Evolutionary conservation across 768 basidiomycete species (phyloP).

Genomic region (Suillus decipiens): DNA sequence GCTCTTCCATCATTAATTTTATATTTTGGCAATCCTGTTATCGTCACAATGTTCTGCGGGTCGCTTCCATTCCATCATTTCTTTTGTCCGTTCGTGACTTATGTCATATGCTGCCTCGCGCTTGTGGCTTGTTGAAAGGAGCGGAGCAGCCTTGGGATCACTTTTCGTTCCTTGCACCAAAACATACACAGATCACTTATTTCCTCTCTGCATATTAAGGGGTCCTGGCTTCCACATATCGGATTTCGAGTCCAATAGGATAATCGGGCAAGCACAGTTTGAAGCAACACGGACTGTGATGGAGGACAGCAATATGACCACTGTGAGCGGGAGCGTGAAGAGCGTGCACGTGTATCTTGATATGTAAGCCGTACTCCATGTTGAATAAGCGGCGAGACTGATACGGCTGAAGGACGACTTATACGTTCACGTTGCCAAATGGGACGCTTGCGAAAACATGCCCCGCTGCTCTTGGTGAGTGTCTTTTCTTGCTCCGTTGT

Average conservation of each 20-base stretch:
- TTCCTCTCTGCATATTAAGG: slow-evolving; percentile 33
- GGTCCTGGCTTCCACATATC: slow-evolving; percentile 77
- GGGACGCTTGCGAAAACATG: slow-evolving; percentile 71
- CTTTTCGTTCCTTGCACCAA: background rate
- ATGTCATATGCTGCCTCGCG: background rate
- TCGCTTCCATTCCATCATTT: background rate
- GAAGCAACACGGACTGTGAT: slow-evolving; percentile 67
- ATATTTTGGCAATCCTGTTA: background rate
- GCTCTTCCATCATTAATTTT: background rate
- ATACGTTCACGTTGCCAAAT: slow-evolving; percentile 63
- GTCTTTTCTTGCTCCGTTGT: background rate
- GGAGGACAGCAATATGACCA: slow-evolving; percentile 43
- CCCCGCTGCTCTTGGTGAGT: slow-evolving; percentile 74
- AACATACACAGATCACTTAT: background rate
- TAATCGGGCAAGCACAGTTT: slow-evolving; percentile 73
- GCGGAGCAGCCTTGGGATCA: background rate
- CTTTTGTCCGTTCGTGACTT: background rate
- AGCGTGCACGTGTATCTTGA: slow-evolving; percentile 71
- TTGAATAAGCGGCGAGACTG: background rate
- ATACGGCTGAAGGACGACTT: slow-evolving; percentile 50
- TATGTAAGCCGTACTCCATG: slow-evolving; percentile 51
- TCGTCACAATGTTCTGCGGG: background rate
- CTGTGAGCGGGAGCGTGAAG: slow-evolving; percentile 61
- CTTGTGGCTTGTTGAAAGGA: background rate
- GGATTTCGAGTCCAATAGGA: slow-evolving; percentile 73